These are phyloP conservation scores for Hypoxylon trugodes DNA, from an alignment of 495 filamentous ascomycete species.

Conservation along the genomic window DNA sequence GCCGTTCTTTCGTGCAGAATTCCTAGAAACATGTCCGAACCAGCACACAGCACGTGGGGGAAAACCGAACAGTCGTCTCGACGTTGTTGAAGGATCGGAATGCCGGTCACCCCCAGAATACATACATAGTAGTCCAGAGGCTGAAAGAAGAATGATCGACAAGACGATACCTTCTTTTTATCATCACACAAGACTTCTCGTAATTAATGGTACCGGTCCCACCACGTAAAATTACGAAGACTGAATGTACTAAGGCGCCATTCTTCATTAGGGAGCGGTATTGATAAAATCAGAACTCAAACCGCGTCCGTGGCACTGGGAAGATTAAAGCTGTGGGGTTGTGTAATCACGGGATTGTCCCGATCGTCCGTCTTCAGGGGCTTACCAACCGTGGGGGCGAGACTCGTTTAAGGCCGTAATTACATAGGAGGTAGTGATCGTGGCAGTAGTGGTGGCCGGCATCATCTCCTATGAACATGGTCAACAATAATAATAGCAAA, in stretches of 20 bases:
- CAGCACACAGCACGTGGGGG: slow-evolving; percentile 32
- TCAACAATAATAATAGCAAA: neutral
- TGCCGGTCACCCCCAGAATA: no score
- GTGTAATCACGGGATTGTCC: slow-evolving; percentile 18
- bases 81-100: slow-evolving; percentile 29
- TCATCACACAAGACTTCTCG: neutral
- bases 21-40: slow-evolving; percentile 5
- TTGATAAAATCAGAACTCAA: slow-evolving; percentile 13
- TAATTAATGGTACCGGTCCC: slow-evolving; percentile 10
- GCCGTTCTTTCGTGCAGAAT: slow-evolving; percentile 19
- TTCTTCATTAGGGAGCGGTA: neutral
- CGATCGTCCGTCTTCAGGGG: slow-evolving; percentile 19
- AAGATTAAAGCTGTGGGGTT: slow-evolving; percentile 36
- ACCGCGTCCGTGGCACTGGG: slow-evolving; percentile 40
- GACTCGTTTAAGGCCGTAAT: slow-evolving; percentile 7
- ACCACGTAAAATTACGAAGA: slow-evolving; percentile 13
- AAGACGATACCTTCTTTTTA: slow-evolving; percentile 2
- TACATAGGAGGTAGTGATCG: neutral
- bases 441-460: no score
- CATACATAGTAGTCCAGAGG: neutral
- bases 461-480: neutral
- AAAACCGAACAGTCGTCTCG: slow-evolving; percentile 1
- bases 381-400: slow-evolving; percentile 20
- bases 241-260: neutral
- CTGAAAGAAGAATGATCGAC: slow-evolving; percentile 9